These are phyloP conservation scores for Phanerochaete carnosa DNA, from an alignment of 768 basidiomycete genomes.

Conservation along the genomic window DNA sequence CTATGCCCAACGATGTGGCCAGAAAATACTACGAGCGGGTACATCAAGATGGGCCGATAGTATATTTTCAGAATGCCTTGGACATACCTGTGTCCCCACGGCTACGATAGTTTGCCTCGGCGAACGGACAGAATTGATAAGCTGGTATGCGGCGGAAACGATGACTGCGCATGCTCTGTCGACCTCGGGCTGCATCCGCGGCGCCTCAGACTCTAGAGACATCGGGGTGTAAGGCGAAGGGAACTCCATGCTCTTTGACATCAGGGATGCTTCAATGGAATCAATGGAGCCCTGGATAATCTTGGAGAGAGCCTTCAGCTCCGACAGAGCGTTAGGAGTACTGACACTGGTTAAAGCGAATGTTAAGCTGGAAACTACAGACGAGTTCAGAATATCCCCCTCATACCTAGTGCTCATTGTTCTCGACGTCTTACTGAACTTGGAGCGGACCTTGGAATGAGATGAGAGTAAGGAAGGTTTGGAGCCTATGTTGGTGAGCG, in stretches of 20 bases:
- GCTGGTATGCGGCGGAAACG: conserved; percentile 33
- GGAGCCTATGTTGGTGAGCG: too few species aligned
- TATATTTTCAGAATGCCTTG: background rate
- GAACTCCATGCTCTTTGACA: background rate
- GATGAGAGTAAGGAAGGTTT: too few species aligned
- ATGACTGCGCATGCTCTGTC: background rate
- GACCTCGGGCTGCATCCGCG: conserved; percentile 10
- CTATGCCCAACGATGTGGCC: background rate
- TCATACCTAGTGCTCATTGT: too few species aligned
- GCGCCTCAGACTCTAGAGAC: background rate
- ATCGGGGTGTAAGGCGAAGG: conserved; percentile 1
- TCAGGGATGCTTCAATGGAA: background rate
- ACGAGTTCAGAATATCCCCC: too few species aligned
- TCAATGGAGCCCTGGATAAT: conserved; percentile 1
- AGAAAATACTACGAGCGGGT: background rate
- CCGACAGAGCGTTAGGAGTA: background rate
- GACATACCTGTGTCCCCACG: conserved; percentile 3
- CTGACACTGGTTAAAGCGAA: too few species aligned
- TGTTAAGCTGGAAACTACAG: too few species aligned
- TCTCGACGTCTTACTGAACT: too few species aligned
- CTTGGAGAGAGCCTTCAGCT: conserved; percentile 7
- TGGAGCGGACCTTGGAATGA: too few species aligned
- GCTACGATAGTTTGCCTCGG: conserved; percentile 20
- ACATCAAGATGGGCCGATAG: background rate
- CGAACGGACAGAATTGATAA: conserved; percentile 28